phyloP scores from a whole-genome alignment of 2,329 filamentous ascomycete species.

The Cryphonectria naterciae region DNA sequence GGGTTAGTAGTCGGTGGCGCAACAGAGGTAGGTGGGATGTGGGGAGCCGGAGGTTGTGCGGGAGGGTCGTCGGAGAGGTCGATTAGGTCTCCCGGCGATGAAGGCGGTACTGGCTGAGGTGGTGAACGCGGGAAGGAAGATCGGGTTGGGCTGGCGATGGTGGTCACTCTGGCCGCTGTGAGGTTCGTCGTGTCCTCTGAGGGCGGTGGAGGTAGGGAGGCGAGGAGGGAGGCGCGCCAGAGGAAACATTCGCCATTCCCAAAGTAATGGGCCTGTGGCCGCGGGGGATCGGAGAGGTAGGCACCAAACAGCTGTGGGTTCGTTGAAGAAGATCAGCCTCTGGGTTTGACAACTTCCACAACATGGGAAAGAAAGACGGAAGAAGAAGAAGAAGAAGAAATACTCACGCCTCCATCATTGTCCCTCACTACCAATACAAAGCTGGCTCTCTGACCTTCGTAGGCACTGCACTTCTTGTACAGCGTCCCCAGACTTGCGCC shows the following conservation, averaged over 20 bases:
- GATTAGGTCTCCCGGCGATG: conserved; percentile 33
- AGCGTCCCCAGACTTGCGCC: conserved; percentile 85
- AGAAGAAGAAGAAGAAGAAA: neutral
- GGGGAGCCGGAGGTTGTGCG: conserved; percentile 31
- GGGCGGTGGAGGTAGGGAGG: conserved; percentile 71
- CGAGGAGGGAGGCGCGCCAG: conserved; percentile 74
- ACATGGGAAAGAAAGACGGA: neutral
- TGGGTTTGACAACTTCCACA: neutral
- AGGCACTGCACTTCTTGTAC: conserved; percentile 76
- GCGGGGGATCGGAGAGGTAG: conserved; percentile 88
- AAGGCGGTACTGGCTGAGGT: conserved; percentile 37
- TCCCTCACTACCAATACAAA: conserved; percentile 91
- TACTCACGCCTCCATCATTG: conserved; percentile 70
- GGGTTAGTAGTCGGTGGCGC: neutral
- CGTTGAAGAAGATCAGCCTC: neutral
- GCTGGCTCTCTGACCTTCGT: conserved; percentile 72
- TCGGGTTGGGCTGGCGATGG: conserved; percentile 38
- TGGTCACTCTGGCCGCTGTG: conserved; percentile 45
- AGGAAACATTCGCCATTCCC: conserved; percentile 96
- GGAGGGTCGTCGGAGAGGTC: conserved; percentile 29
- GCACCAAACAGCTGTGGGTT: conserved; percentile 76
- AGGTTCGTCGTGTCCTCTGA: conserved; percentile 56
- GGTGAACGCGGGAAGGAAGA: conserved; percentile 29
- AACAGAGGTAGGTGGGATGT: neutral
- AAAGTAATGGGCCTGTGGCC: conserved; percentile 82